Conservation (phyloP, 1,284 basidiomycete genomes). For the Apiotrichum sp. region DNA sequence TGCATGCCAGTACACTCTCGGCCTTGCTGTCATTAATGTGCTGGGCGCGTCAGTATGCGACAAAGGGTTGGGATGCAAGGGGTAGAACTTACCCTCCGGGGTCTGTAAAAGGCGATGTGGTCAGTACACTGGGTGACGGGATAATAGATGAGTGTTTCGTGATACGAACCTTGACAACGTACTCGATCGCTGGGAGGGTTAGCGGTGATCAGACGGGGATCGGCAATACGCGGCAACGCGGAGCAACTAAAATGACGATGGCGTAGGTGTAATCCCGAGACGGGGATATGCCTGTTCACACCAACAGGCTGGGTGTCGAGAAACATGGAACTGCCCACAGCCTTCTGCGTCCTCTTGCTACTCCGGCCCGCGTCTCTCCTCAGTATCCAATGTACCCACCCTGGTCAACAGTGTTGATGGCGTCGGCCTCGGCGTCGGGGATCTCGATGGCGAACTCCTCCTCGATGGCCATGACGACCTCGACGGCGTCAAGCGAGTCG, state of each 20-base stretch:
- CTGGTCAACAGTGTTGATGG: constrained; percentile 89
- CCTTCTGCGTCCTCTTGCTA: no score
- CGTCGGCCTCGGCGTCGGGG: constrained; percentile 96
- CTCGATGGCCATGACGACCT: constrained; percentile 99
- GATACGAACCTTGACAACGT: constrained; percentile 67
- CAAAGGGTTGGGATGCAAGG: not conserved
- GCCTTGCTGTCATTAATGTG: constrained; percentile 24
- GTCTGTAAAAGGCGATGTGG: constrained; percentile 27
- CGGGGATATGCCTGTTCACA: no score
- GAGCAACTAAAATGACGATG: no score
- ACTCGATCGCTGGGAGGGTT: constrained; percentile 73
- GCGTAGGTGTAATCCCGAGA: no score
- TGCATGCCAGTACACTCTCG: constrained; percentile 22
- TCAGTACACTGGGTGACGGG: constrained; percentile 8
- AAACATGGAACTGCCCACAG: no score
- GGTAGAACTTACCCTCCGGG: constrained; percentile 41
- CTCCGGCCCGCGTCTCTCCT: not conserved
- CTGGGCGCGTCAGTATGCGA: constrained; percentile 13
- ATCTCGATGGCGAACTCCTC: constrained; percentile 75
- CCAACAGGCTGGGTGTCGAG: no score
- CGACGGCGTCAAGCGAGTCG: constrained; percentile 95
- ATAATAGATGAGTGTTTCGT: not conserved
- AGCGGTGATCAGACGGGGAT: no score
- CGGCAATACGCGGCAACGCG: no score
- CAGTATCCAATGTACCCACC: constrained; percentile 53